Evolutionary conservation across 108 stramenopile genomes (phyloP).

Genomic region (Bacterosira constricta): DNA sequence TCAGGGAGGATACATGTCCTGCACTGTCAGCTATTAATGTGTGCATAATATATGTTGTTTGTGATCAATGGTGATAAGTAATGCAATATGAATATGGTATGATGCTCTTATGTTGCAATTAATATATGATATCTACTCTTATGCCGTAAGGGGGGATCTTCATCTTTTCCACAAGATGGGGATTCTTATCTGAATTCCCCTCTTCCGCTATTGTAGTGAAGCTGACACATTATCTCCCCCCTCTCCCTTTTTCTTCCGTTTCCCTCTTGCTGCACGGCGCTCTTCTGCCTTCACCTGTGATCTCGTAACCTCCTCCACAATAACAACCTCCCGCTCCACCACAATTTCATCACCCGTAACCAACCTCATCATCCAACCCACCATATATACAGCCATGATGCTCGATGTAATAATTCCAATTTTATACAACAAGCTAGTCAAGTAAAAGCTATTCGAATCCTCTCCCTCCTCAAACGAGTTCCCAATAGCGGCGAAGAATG

Average conservation of each 20-base stretch:
- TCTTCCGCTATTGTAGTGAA: too few relatives aligned
- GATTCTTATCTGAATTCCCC: too few relatives aligned
- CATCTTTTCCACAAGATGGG: too few relatives aligned
- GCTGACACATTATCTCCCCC: too few relatives aligned
- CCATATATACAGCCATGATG: constrained; percentile 8
- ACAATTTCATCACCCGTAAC: constrained; percentile 15
- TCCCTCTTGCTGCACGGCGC: too few relatives aligned
- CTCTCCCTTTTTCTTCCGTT: too few relatives aligned
- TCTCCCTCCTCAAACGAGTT: constrained; percentile 17
- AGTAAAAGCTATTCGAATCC: constrained; percentile 3
- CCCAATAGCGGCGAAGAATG: constrained; percentile 10
- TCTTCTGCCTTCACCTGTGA: constrained; percentile 7
- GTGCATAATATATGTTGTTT: constrained; percentile 17
- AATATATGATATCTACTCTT: too few relatives aligned
- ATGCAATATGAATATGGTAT: too few relatives aligned
- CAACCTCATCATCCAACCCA: background rate
- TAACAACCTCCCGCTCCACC: constrained; percentile 12
- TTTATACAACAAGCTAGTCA: background rate
- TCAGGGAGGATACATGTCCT: background rate
- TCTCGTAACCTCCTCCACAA: constrained; percentile 8
- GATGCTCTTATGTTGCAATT: too few relatives aligned
- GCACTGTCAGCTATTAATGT: background rate
- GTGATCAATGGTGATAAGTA: too few relatives aligned
- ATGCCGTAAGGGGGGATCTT: too few relatives aligned
- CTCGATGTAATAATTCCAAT: constrained; percentile 5